These are phyloP conservation scores for Vigna radiata DNA, from an alignment of 306 rosid species.

Conservation along the genomic window DNA sequence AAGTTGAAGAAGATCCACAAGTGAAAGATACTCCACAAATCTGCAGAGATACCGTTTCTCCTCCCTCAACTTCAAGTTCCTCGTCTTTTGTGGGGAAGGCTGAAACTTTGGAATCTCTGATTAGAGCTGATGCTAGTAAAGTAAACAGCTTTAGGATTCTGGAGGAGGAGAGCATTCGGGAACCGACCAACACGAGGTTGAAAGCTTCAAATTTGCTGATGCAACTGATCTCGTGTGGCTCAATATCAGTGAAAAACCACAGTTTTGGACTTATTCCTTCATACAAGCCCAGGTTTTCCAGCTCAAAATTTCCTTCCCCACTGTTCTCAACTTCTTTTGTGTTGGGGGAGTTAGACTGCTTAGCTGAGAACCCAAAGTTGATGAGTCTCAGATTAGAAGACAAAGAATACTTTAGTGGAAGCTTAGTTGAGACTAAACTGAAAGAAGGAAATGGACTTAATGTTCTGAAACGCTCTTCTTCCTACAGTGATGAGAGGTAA, in stretches of 20 bases:
- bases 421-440: slow-evolving; percentile 83
- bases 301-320: slow-evolving; percentile 84
- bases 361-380: slow-evolving; percentile 76
- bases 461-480: slow-evolving; percentile 88
- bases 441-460: slow-evolving; percentile 63
- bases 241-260: slow-evolving; percentile 91
- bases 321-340: slow-evolving; percentile 75
- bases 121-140: slow-evolving; percentile 93
- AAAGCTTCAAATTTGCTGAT: slow-evolving; percentile 83
- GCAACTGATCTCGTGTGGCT: slow-evolving; percentile 97
- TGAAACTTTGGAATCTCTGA: slow-evolving; percentile 89
- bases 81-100: slow-evolving; percentile 79
- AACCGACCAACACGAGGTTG: slow-evolving; percentile 72
- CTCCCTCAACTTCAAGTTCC: slow-evolving; percentile 73
- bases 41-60: slow-evolving; percentile 65
- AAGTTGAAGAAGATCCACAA: slow-evolving; percentile 49
- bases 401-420: slow-evolving; percentile 97
- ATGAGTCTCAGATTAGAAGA: slow-evolving; percentile 85
- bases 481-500: slow-evolving; percentile 87
- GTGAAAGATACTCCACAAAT: slow-evolving; percentile 69
- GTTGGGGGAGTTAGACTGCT: slow-evolving; percentile 82
- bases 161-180: slow-evolving; percentile 72
- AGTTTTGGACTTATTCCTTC: slow-evolving; percentile 90
- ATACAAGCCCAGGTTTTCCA: slow-evolving; percentile 79
- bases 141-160: slow-evolving; percentile 84